Percentiles rank a stretch among this genome's conserved stretches.
phyloP scores from a whole-genome alignment of 2,329 filamentous ascomycete species.

The Calonectria pteridis region DNA sequence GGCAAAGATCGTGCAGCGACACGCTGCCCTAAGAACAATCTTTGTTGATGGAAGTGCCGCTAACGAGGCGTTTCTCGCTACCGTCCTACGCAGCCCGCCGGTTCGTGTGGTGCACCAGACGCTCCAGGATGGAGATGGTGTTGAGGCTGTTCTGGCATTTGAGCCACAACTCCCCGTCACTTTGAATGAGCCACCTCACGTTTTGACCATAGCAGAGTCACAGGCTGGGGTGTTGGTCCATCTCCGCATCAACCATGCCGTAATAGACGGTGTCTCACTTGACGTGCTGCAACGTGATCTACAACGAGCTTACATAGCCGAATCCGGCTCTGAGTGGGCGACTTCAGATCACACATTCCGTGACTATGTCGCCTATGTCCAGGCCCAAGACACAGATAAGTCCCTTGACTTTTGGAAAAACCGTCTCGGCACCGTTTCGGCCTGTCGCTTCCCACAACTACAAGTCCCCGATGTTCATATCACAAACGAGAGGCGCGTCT shows the following conservation, averaged over 20 bases:
- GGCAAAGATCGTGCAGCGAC: background rate
- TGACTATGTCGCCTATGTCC: background rate
- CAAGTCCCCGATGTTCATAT: background rate
- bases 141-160: background rate
- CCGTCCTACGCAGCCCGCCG: constrained; percentile 7
- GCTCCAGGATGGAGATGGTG: background rate
- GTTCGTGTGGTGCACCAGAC: background rate
- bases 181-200: constrained; percentile 12
- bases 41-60: constrained; percentile 15
- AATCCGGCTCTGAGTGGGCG: background rate
- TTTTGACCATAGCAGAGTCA: constrained; percentile 7
- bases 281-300: constrained; percentile 3
- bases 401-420: constrained; percentile 3
- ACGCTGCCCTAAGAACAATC: constrained; percentile 16
- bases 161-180: background rate
- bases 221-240: constrained; percentile 7
- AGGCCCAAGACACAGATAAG: background rate
- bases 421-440: background rate
- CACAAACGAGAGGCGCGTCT: background rate
- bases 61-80: constrained; percentile 17
- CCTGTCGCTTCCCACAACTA: background rate
- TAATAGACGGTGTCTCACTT: constrained; percentile 14
- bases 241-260: constrained; percentile 17
- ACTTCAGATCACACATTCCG: background rate
- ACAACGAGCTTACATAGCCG: background rate